These are phyloP conservation scores for Pyrus hybrid DNA, from an alignment of 331 rosid species.

Conservation along the genomic window DNA sequence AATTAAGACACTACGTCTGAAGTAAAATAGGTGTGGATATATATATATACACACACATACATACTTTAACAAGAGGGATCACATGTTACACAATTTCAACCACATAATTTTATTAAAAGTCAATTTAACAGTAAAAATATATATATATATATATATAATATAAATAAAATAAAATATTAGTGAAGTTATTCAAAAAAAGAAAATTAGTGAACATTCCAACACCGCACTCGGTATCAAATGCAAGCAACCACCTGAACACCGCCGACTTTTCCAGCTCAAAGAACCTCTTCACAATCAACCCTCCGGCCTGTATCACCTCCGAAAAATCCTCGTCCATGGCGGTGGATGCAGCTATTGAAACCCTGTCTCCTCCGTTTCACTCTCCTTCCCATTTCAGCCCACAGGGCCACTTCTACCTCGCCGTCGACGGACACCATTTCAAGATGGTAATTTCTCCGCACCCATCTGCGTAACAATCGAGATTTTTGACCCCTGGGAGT, in stretches of 20 bases:
- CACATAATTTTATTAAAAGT: too few relatives aligned
- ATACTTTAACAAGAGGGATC: too few relatives aligned
- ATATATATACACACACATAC: too few relatives aligned
- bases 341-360: conserved; percentile 37
- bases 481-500: background rate
- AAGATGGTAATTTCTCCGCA: conserved; percentile 38
- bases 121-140: too few relatives aligned
- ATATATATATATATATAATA: too few relatives aligned
- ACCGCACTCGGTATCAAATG: too few relatives aligned
- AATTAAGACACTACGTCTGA: too few relatives aligned
- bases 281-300: conserved; percentile 52
- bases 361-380: conserved; percentile 44
- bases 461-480: background rate
- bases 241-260: conserved; percentile 52
- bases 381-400: conserved; percentile 34
- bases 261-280: conserved; percentile 57
- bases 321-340: conserved; percentile 11
- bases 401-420: conserved; percentile 73
- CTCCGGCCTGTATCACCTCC: conserved; percentile 56
- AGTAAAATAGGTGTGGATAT: too few relatives aligned
- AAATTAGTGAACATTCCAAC: too few relatives aligned
- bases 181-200: too few relatives aligned
- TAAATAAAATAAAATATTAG: too few relatives aligned
- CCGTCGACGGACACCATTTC: conserved; percentile 75
- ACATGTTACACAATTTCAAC: too few relatives aligned